Base-by-base conservation (phyloP, 2,329 filamentous ascomycete species). In the Penicillium italicum region DNA sequence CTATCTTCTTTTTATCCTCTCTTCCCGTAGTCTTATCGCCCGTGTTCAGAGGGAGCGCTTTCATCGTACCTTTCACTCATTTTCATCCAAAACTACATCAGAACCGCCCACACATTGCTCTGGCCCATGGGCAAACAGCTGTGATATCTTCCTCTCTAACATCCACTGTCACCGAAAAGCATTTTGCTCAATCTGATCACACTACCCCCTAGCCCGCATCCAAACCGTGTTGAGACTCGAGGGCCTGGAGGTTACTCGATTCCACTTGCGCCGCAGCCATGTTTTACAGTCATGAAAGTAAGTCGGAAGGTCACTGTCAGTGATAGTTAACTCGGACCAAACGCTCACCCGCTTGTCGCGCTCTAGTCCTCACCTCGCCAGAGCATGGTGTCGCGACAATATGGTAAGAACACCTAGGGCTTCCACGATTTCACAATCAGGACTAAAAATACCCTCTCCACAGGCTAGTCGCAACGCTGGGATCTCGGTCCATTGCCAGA, bases 261-360 rank as follows among this genome's bases (percentile, higher is more conserved):
- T 33, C n/a, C 34, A 40, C 7, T 18, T 30, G 12, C 37, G 10
- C 22, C 34, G 14, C 30, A 57, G 63, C 57, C 56, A 97, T 97
- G 92, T 97, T 97, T 72, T 97, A 96, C 77, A 95, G 90, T 66
- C 90, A 96, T 76, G 92, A 97, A 76, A 90, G 93, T 94, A 79
- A 70, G 86, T 75, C 18, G 5, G 24, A 28, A 22, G 2, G 3
- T n/a, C 26, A 12, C 31, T 4, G 5, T 1, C 0, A 4, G 4
- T 14, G 3, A 22, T 34, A 1, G 5, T 12, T 14, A 26, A 5
- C 16, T 26, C 16, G 18, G 31, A 22, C 28, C 9, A 37, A 42
- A 20, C 6, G 16, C 11, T 49, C 40, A 50, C 68, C 74, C 31
- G 74, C 59, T 31, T 37, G 6, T 24, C 37, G 51, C 48, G 0